Evolutionary conservation across 148 eudicot genomes (phyloP).

Genomic region (Persicaria tinctoria): DNA sequence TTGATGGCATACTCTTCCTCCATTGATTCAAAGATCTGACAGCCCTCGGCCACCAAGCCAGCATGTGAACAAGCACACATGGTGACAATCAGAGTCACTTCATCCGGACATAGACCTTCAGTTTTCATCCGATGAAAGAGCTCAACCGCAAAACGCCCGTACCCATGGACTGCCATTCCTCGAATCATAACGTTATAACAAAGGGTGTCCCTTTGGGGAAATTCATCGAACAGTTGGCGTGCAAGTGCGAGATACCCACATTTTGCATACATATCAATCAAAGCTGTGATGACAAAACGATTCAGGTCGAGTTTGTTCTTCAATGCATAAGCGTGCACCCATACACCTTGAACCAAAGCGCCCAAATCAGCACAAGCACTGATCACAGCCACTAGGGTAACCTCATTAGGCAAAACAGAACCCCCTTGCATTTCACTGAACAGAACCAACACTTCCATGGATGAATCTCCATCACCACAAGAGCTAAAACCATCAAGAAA

Average conservation of each 20-base stretch:
- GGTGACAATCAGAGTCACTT: slow-evolving; percentile 31
- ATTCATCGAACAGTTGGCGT: slow-evolving; percentile 25
- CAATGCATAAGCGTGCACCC: slow-evolving; percentile 34
- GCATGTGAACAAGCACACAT: slow-evolving; percentile 42
- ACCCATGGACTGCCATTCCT: slow-evolving; percentile 36
- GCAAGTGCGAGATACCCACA: slow-evolving; percentile 32
- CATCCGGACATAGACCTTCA: slow-evolving; percentile 33
- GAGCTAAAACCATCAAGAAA: slow-evolving; percentile 3
- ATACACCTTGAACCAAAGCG: slow-evolving; percentile 37
- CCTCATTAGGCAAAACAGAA: slow-evolving; percentile 28
- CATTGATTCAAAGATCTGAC: slow-evolving; percentile 31
- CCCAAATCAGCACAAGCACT: slow-evolving; percentile 43
- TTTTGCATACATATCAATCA: slow-evolving; percentile 37
- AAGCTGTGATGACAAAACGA: slow-evolving; percentile 25
- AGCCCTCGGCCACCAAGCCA: slow-evolving; percentile 35
- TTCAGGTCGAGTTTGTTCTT: slow-evolving; percentile 29
- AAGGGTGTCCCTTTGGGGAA: slow-evolving; percentile 27
- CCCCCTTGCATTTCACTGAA: slow-evolving; percentile 25
- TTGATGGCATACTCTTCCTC: slow-evolving; percentile 20
- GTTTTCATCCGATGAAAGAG: slow-evolving; percentile 25
- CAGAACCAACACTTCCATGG: slow-evolving; percentile 33
- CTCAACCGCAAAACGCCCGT: slow-evolving; percentile 29
- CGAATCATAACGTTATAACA: slow-evolving; percentile 44
- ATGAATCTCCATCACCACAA: slow-evolving; percentile 14
- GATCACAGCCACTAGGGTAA: slow-evolving; percentile 35